Evolutionary conservation across 2,329 filamentous ascomycete species (phyloP), one percentile per base, ranked within the genome.

Genomic region (Coniochaeta sp.): DNA sequence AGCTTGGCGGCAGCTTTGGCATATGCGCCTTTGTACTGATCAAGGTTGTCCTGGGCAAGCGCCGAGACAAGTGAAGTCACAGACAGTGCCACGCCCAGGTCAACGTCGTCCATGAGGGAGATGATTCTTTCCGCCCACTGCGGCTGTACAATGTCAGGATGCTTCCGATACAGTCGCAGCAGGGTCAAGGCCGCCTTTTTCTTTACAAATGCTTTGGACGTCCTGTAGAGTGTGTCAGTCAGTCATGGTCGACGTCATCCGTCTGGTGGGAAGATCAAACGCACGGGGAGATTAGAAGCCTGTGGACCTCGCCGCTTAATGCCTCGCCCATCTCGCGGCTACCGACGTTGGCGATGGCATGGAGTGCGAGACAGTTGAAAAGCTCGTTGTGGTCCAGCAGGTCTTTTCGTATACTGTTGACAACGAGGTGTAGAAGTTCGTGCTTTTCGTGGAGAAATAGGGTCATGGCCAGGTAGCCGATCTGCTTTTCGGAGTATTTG

Each of bases 401-500:
- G 64, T 99, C 94, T 69, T 99, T 99, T 54, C 94, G 82, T 73
- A 99, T 97, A 66, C 92, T 97, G 74, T 99, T 99, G 63, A 99
- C 91, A 28, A 99, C 94, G 59, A 99, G 73, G 69, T 97, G 94
- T 57, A 99, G 74, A 57, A 99, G 79, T 70, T 99, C 94, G 72
- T 99, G 94, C 68, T 95, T 85, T 71, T 99, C 94, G 70, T 99
- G 94, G 35, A 99, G 77, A 71, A 99, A 97, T 51, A 99, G 78
- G 1, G 94, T 99, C 70, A 99, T 95, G 50, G 94, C 94, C 61
- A 99, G 80, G 67, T 99, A 99, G 52, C 94, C 94, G 65, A 99
- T 99, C 76, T 99, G 94, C 74, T 99, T 99, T 69, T 99, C 94
- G 20, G 92, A 97, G 72, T 97, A 99, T 67, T 97, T 99, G 65